phyloP scores from a whole-genome alignment of 2,329 filamentous ascomycete species.

The Monilinia aucupariae region DNA sequence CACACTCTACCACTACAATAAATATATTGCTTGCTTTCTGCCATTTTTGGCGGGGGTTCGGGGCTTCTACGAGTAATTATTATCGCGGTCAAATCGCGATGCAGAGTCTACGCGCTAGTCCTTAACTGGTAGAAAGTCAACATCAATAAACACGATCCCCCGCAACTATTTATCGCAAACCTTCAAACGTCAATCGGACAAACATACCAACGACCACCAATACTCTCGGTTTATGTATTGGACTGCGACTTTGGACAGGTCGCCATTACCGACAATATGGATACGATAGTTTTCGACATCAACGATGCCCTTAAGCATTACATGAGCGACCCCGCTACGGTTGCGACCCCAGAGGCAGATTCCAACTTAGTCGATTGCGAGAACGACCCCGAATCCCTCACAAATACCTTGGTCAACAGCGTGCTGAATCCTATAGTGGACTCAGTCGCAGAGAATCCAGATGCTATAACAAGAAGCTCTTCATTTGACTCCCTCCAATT shows the following conservation, averaged over 20 bases:
- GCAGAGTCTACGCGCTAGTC: background rate
- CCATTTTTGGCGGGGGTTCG: conserved; percentile 15
- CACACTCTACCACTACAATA: too few relatives aligned
- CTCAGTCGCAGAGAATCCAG: conserved; percentile 83
- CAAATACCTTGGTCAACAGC: conserved; percentile 71
- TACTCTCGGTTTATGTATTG: conserved; percentile 12
- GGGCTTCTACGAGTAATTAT: too few relatives aligned
- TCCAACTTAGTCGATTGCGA: conserved; percentile 83
- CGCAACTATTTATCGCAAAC: conserved; percentile 14
- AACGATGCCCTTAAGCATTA: conserved; percentile 96
- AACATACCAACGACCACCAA: conserved; percentile 6
- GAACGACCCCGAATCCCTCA: conserved; percentile 74
- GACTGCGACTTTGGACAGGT: conserved; percentile 3
- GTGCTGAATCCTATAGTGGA: conserved; percentile 90
- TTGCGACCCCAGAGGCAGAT: conserved; percentile 82
- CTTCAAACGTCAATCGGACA: background rate
- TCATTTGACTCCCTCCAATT: conserved; percentile 93
- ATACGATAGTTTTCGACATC: conserved; percentile 83
- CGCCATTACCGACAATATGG: conserved; percentile 44
- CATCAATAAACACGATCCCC: conserved; percentile 15
- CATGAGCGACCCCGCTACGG: conserved; percentile 81
- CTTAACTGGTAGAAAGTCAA: conserved; percentile 12
- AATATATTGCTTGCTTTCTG: conserved; percentile 1
- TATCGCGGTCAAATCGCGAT: conserved; percentile 15
- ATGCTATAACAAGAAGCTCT: conserved; percentile 71